A percentile compares a stretch with the other conserved stretches of the same genome.
These are phyloP conservation scores for Lippia alba DNA, from an alignment of 305 asterid species.

Conservation along the genomic window DNA sequence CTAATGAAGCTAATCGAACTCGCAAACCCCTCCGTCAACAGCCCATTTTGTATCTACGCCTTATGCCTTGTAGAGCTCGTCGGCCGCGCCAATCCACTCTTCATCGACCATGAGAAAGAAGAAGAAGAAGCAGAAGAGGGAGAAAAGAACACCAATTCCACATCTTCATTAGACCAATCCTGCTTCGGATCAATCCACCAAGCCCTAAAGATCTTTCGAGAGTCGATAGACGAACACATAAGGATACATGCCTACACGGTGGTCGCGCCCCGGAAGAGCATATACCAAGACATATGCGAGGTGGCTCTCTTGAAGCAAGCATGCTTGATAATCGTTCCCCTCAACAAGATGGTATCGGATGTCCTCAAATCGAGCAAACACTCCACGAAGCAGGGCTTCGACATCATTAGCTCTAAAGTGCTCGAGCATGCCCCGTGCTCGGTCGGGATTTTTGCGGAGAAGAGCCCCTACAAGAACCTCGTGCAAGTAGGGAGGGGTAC, in stretches of 20 bases:
- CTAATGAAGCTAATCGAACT: conserved; percentile 59
- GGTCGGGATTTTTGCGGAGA: conserved; percentile 64
- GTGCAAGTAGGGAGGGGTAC: too few species aligned
- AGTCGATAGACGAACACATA: conserved; percentile 47
- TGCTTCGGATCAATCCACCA: conserved; percentile 46
- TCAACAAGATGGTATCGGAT: conserved; percentile 37
- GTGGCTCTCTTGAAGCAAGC: conserved; percentile 70
- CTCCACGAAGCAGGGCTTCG: conserved; percentile 29
- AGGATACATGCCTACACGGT: conserved; percentile 59
- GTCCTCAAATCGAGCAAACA: background rate
- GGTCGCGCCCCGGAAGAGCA: conserved; percentile 53
- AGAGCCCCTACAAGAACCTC: conserved; percentile 34
- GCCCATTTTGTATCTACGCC: conserved; percentile 59
- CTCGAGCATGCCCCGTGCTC: conserved; percentile 82
- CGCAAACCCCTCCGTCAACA: conserved; percentile 53
- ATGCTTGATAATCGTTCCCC: conserved; percentile 60
- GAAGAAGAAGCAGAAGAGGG: conserved; percentile 36
- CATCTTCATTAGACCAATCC: background rate
- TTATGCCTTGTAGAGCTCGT: conserved; percentile 67
- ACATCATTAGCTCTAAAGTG: conserved; percentile 48
- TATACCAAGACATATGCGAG: conserved; percentile 83
- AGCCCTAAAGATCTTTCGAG: conserved; percentile 58
- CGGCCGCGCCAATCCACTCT: conserved; percentile 61
- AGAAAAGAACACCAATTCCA: too few species aligned
- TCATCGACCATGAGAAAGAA: conserved; percentile 56